phyloP scores from a whole-genome alignment of 2,329 filamentous ascomycete genomes.

The Aspergillus sp. region DNA sequence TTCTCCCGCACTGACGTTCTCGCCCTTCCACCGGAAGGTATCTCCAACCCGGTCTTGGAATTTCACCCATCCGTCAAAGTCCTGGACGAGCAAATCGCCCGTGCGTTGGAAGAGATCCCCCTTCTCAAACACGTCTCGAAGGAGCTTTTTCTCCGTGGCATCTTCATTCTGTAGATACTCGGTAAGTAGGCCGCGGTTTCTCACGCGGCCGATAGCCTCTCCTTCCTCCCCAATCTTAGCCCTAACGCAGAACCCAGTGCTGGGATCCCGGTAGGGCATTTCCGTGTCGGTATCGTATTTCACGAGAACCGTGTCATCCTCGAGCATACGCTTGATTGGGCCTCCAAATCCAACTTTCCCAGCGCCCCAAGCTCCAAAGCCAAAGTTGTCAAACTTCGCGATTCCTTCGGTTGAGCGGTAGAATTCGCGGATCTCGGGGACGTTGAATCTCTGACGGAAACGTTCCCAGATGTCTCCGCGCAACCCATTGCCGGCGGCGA shows the following conservation, averaged over 20 bases:
- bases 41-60: conserved; percentile 48
- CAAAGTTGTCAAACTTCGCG: conserved; percentile 48
- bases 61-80: conserved; percentile 44
- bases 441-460: conserved; percentile 45
- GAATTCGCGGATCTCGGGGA: conserved; percentile 50
- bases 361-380: conserved; percentile 40
- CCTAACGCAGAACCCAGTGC: conserved; percentile 45
- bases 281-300: conserved; percentile 44
- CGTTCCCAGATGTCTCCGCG: conserved; percentile 50
- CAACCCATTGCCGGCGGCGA: conserved; percentile 50
- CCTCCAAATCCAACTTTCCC: conserved; percentile 48
- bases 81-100: conserved; percentile 46
- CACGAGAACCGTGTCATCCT: conserved; percentile 46
- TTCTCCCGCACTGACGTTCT: conserved; percentile 50
- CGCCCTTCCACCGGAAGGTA: conserved; percentile 43
- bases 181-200: conserved; percentile 38
- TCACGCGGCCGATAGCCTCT: conserved; percentile 47
- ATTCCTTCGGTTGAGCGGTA: conserved; percentile 51
- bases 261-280: conserved; percentile 44
- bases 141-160: conserved; percentile 47
- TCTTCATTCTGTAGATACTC: conserved; percentile 44
- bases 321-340: conserved; percentile 39
- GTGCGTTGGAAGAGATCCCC: conserved; percentile 48
- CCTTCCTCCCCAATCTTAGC: conserved; percentile 42
- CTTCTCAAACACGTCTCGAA: conserved; percentile 47